Base-by-base conservation (phyloP, 1,284 basidiomycete species). In the Hypsizygus ulmarius region DNA sequence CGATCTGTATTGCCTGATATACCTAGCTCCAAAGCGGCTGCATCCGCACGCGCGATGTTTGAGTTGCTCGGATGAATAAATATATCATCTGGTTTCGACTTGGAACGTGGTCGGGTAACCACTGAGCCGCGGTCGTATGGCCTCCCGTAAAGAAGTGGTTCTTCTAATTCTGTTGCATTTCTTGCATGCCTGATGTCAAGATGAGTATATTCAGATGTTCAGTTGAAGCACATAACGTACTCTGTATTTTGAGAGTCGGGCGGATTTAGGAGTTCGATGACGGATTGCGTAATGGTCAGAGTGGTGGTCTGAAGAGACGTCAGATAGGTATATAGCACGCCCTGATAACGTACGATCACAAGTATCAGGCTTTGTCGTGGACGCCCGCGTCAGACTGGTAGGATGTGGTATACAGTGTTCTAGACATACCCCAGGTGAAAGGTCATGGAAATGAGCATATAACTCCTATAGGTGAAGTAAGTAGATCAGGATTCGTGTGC, bases 381-480 rank as follows among this genome's bases (percentile, higher is more conserved):
- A 12, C 21, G n/a, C n/a, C 14, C 21, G 15, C 15, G 44, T 53
- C 36, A 49, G 46, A 35, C 43, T 32, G 18, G 54, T 14, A 19
- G n/a, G 1, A n/a, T 1, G 8, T 35, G 29, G 34, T 33, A 19
- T 39, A 29, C 21, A 18, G n/a, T 6, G n/a, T 18, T 19, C 11
- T 41, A 7, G 5, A 68, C 84, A 66, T 59, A 86, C 83, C 81
- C 77, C 19, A 79, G 50, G 49, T 84, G 78, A 54, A 83, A 79
- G 16, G 81, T 77, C 84, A 87, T 87, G 11, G 79, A 75, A 49
- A 82, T 68, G 12, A 88, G 73, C 84, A 88, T 87, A 59, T 87
- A 87, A 49, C 77, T 64, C 51, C 84, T 85, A 34, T 29, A 36
- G 35, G 18, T 14, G 34, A n/a, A 34, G 48, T 10, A 34, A 40